Evolutionary conservation across 768 basidiomycete genomes (phyloP), one percentile per base, ranked within the genome.

Genomic region (Dictyophora rubrovolvata): DNA sequence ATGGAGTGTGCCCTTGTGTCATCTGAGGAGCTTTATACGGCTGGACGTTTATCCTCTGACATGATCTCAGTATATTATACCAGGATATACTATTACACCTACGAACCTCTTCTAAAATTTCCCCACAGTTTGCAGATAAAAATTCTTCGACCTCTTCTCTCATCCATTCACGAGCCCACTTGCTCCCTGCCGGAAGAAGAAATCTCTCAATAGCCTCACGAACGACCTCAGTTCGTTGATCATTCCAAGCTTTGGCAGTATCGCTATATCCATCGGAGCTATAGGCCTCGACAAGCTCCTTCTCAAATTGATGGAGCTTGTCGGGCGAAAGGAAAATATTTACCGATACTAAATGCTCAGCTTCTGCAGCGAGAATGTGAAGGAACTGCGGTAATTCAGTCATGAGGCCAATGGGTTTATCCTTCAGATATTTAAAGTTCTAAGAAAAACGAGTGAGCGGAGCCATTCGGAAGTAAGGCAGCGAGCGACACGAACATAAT

Each of bases 401-500:
- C 82, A 95, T 85, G 5, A 84, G 79, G 28, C 69, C 68, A 33
- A 92, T 78, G 22, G 82, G 83, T 67, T 96, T 98, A 61, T 86
- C 78, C 23, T 78, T 74, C 28, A 97, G 79, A 72, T 97, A 98
- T 77, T 98, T 98, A 81, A 98, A 98, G 65, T 83, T 85, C 95
- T 99, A 65, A 52, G 16, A 6, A 58, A 12, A 62, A 60, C 53
- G 22, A 62, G 49, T 48, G 46, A 36, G 42, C 28, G 51, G 50
- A 16, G 48, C 28, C 21, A 5, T 55, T 5, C 22, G 20, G 11
- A 46, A 20, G 74, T 71, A 48, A 83, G 6, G 1, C 17, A 16
- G 34, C 18, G n/a, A 16, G 34, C 18, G n/a, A 5, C 10, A 69
- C 74, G 59, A 54, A 77, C 77, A 62, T 73, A 72, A 65, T 74